phyloP scores from a whole-genome alignment of 495 filamentous ascomycete genomes.

The Aspergillus haitiensis region DNA sequence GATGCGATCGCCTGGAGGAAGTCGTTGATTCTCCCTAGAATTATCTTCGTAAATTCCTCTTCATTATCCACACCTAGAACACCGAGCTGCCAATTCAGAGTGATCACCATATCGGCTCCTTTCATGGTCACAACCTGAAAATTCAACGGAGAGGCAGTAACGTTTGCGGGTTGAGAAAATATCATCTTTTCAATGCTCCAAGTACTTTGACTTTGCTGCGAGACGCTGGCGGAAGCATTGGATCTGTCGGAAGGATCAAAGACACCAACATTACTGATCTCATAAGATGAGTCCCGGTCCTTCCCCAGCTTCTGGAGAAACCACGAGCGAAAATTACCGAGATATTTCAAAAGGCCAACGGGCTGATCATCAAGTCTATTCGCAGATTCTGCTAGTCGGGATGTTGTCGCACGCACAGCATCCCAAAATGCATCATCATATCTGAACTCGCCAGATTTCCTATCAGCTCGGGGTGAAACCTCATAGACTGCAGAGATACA shows the following conservation, averaged over 20 bases:
- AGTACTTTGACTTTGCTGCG: background rate
- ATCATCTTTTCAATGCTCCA: constrained; percentile 21
- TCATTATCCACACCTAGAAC: constrained; percentile 21
- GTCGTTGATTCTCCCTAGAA: constrained; percentile 13
- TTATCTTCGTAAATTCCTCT: constrained; percentile 10
- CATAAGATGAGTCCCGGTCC: constrained; percentile 23
- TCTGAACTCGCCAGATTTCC: background rate
- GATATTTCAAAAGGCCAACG: constrained; percentile 22
- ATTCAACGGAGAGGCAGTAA: constrained; percentile 17
- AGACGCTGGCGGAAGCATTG: no score
- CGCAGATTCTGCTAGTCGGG: constrained; percentile 13
- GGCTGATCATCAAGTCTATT: constrained; percentile 23
- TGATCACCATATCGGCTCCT: constrained; percentile 24
- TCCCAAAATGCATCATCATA: constrained; percentile 18
- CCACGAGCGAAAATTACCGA: constrained; percentile 19
- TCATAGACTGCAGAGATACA: constrained; percentile 18
- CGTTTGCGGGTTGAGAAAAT: constrained; percentile 25
- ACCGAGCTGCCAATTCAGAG: constrained; percentile 27
- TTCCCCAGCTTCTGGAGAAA: constrained; percentile 17
- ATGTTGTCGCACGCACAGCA: constrained; percentile 19
- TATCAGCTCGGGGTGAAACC: background rate
- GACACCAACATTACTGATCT: constrained; percentile 23
- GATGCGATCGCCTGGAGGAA: background rate
- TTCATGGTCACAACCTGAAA: constrained; percentile 22
- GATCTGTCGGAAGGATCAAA: constrained; percentile 18